Base-by-base conservation (phyloP, 345 rosid species). In the Populus nigra region DNA sequence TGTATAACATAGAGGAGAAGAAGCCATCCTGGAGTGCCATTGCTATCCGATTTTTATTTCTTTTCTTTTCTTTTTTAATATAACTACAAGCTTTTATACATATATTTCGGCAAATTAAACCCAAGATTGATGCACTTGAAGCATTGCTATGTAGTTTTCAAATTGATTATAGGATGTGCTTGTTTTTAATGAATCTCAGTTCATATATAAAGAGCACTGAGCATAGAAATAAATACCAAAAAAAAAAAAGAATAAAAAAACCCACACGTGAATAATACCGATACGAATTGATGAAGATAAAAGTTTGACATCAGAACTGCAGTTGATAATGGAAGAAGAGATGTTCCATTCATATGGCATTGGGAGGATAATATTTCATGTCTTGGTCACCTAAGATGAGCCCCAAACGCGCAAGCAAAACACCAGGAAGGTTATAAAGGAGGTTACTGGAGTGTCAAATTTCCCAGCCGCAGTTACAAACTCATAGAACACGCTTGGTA, bases 401-500 rank as follows among this genome's bases (percentile, higher is more conserved):
- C 29, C 8, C 29, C 50, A 59, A 12, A 23, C 6, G 29, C 16
- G 50, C 50, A 47, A 47, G 50, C 50, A 47, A 12, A 47, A 47
- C 27, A 59, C 29, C 63, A 59, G 23, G 13, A 59, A 23, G 15
- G 63, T 59, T 25, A n/a, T 23, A 3, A 23, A 10, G 29, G 63
- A 9, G 63, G 63, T 59, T 59, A 23, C 13, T 9, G 29, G 29
- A 59, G 29, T n/a, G n/a, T 59, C 6, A 59, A 59, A 59, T 59
- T 59, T 23, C 63, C 63, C 63, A 10, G 65, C 12, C 2, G 65
- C 65, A 23, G 29, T n/a, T 59, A 23, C 65, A 59, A 33, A 10
- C 29, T 59, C 29, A 23, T 10, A n/a, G 5, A 59, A 25, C 15
- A 59, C 83, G 88, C 87, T 68, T 82, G 91, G 86, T 76, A 81